These are phyloP conservation scores for Pyrrhoderma noxium DNA, from an alignment of 1,284 basidiomycete genomes.

Conservation along the genomic window DNA sequence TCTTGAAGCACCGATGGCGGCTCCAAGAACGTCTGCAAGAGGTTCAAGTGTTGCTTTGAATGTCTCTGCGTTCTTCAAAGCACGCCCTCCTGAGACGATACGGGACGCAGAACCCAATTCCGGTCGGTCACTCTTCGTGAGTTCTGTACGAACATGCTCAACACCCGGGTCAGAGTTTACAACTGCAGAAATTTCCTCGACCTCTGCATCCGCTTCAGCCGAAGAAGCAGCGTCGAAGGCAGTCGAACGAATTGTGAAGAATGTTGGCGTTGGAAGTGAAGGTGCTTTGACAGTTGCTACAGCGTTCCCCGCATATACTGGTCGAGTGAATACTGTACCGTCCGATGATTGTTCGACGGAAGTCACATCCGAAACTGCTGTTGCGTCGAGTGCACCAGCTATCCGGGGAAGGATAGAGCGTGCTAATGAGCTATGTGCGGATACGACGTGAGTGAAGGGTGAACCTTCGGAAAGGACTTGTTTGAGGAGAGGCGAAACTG, in stretches of 20 bases:
- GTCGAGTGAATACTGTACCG: constrained; percentile 81
- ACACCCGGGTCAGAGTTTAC: constrained; percentile 57
- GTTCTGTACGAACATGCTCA: constrained; percentile 75
- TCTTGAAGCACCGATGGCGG: constrained; percentile 94
- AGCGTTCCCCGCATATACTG: constrained; percentile 98
- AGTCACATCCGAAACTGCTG: constrained; percentile 86
- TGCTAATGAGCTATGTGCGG: constrained; percentile 68
- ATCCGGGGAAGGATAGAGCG: constrained; percentile 82
- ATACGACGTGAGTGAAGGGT: constrained; percentile 83
- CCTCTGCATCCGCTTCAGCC: constrained; percentile 41
- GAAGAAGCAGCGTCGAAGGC: constrained; percentile 75
- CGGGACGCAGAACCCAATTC: constrained; percentile 85
- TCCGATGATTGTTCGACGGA: constrained; percentile 66
- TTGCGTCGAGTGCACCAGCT: constrained; percentile 80
- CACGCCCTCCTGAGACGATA: constrained; percentile 93
- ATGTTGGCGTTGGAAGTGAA: constrained; percentile 71
- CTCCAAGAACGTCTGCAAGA: constrained; percentile 87
- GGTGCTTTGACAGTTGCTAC: constrained; percentile 87
- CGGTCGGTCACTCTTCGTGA: constrained; percentile 90
- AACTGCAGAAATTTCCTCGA: constrained; percentile 63
- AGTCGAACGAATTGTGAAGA: constrained; percentile 95
- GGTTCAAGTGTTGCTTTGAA: constrained; percentile 88
- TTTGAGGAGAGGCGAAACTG: constrained; percentile 37
- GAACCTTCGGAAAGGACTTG: constrained; percentile 34
- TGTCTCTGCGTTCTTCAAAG: constrained; percentile 91